Evolutionary conservation across 2,329 filamentous ascomycete species (phyloP).

Genomic region (Simplicillium aogashimaense): DNA sequence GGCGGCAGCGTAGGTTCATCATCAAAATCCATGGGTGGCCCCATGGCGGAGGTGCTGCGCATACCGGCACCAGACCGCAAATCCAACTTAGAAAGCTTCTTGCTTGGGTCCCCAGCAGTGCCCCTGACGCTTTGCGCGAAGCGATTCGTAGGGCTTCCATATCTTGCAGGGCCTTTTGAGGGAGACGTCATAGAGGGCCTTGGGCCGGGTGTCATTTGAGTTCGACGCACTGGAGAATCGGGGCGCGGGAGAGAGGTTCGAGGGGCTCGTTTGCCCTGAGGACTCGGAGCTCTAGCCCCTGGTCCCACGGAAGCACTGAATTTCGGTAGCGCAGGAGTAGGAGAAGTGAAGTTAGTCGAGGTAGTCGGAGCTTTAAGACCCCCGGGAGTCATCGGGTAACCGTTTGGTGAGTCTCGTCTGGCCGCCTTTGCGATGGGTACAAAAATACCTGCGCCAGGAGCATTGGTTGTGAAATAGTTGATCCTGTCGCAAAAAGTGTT

Average conservation of each 20-base stretch:
- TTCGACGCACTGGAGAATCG: conserved; percentile 71
- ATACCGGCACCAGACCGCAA: conserved; percentile 42
- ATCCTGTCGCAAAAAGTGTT: conserved; percentile 29
- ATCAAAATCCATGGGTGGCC: conserved; percentile 40
- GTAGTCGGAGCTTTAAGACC: conserved; percentile 49
- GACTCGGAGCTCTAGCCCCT: conserved; percentile 55
- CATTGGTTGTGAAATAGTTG: conserved; percentile 71
- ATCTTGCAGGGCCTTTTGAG: conserved; percentile 28
- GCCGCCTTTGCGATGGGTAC: conserved; percentile 74
- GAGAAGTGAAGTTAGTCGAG: conserved; percentile 47
- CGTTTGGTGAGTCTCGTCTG: conserved; percentile 50
- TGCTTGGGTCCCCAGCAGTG: conserved; percentile 51
- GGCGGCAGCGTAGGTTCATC: conserved; percentile 47
- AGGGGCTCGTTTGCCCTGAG: conserved; percentile 54
- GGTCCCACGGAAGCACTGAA: conserved; percentile 86
- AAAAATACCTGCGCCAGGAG: conserved; percentile 84
- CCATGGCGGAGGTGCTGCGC: conserved; percentile 51
- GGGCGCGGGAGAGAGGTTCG: conserved; percentile 77
- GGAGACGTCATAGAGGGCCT: conserved; percentile 45
- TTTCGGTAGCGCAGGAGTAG: conserved; percentile 58
- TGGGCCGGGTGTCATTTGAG: conserved; percentile 51
- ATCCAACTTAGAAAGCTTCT: conserved; percentile 36
- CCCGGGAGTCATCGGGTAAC: conserved; percentile 56
- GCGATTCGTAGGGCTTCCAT: conserved; percentile 38
- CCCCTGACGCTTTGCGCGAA: conserved; percentile 57